phyloP scores from a whole-genome alignment of 2,329 filamentous ascomycete species.

The Huntiella abstrusa region DNA sequence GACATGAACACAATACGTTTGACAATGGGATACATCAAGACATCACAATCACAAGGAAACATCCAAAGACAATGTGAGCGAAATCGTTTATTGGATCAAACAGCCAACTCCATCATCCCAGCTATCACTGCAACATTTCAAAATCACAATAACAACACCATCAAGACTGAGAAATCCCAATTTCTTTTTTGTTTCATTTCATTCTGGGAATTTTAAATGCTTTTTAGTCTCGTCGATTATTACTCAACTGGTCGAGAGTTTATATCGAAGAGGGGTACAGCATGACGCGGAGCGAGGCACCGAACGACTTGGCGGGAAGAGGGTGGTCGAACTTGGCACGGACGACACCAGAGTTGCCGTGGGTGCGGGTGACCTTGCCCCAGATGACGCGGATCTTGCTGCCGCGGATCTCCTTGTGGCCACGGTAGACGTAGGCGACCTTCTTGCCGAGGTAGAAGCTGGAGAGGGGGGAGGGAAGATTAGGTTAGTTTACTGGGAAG shows the following conservation, averaged over 20 bases:
- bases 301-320: slow-evolving; percentile 91
- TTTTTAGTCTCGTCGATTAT: slow-evolving; percentile 13
- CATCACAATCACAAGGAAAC: too few relatives aligned
- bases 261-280: slow-evolving; percentile 97
- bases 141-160: too few relatives aligned
- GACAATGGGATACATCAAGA: too few relatives aligned
- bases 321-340: slow-evolving; percentile 93
- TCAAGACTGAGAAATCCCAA: too few relatives aligned
- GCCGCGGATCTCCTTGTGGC: slow-evolving; percentile 81
- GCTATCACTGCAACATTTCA: too few relatives aligned
- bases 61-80: too few relatives aligned
- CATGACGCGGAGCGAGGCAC: slow-evolving; percentile 91
- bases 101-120: too few relatives aligned
- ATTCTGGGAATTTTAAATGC: too few relatives aligned
- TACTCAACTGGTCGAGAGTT: slow-evolving; percentile 15
- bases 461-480: slow-evolving; percentile 9
- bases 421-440: slow-evolving; percentile 97
- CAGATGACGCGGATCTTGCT: slow-evolving; percentile 98
- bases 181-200: too few relatives aligned
- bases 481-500: too few relatives aligned
- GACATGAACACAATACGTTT: too few relatives aligned
- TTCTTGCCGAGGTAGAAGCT: slow-evolving; percentile 98
- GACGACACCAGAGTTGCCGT: slow-evolving; percentile 98
- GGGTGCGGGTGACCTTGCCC: slow-evolving; percentile 92
- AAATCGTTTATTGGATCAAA: too few relatives aligned